Base-by-base conservation (phyloP, 495 filamentous ascomycete genomes). In the Penicillium lagena region DNA sequence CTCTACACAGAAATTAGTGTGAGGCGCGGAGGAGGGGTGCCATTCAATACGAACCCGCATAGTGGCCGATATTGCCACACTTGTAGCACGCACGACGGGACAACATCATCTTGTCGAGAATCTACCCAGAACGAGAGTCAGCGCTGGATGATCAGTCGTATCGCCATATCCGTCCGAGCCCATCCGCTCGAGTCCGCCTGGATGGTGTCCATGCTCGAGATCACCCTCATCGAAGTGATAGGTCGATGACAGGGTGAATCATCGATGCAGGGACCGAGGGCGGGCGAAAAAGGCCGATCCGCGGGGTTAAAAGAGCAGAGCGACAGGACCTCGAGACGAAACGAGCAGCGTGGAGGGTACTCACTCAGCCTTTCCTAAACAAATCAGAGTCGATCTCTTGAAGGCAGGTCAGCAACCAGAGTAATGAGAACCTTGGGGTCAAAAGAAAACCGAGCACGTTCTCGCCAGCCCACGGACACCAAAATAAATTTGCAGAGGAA, bases 81-180 rank as follows among this genome's bases (percentile, higher is more conserved):
- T 99, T 99, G 80, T 96, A 99, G 82, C 94, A 99, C 50, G 91
- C 94, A 68, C 94, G 87, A 67, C 93, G 89, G 64, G 90, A 91
- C 62, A 96, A 79, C 56, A 94, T 95, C 73, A 90, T 91, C 83
- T 89, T 93, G 51, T 55, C 66, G 42, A 52, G 59, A 50, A 56
- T 65, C 42, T 58, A 43, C 38, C 35, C 31, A 47, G 35, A n/a
- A 42, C 54, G 39, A 55, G 52, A 22, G 22, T 22, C 22, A 22
- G 22, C 22, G 4, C 22, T 22, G 22, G 22, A 22, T 22, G 22
- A 41, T 43, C 45, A 36, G 17, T 35, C 15, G 17, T 30, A 35
- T 17, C 40, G 11, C 33, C 22, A 22, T 22, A 37, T 12, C 42
- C 22, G 13, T 32, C 42, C 28, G 27, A 31, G 17, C 14, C 27